Base-by-base conservation (phyloP, 2,329 filamentous ascomycete species). In the Pseudogymnoascus sp. region DNA sequence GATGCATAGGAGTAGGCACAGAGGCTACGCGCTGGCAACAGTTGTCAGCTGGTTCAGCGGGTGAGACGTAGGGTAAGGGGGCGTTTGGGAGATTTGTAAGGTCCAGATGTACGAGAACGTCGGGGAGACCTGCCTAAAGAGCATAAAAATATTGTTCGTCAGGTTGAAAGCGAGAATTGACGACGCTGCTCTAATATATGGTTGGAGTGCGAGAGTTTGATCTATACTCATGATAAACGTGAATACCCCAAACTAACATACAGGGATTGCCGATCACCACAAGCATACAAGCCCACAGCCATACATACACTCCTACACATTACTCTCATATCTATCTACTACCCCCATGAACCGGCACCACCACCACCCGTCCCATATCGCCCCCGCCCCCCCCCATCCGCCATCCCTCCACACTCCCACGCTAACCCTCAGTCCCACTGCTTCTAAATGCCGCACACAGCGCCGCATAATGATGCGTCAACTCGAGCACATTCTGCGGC, bases 391-490 rank as follows among this genome's bases (percentile, higher is more conserved):
- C 25, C 28, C 5, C 19, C 43, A n/a, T 14, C 5, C 2, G 5
- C 6, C 10, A 19, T 34, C 28, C 34, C 51, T 19, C 2, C 28
- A 34, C 10, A 34, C 51, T 14, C 16, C 51, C 51, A 2, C 25
- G 51, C 28, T 63, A 65, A 60, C 73, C 73, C 60, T 75, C 73
- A 1, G 73, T 75, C 5, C 95, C 95, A 72, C 88, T 96, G 83
- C 93, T 98, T 72, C 92, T 86, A 79, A 99, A 99, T 0, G 92
- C 92, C 19, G 93, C 93, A 75, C 95, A 99, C 37, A 99, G 81
- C 64, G 92, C 91, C 19, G 93, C 95, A 74, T 99, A 99, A 74
- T 97, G 90, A 76, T 99, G 93, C 25, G 95, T 98, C 65, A 99
- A 79, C 74, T 98, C 93, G 63, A 98, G 83, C 41, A 99, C 93